A percentile compares a stretch with the other conserved stretches of the same genome.
Evolutionary conservation across 805 yeast genomes (phyloP).

Genomic region (Monosporozyma servazzii): DNA sequence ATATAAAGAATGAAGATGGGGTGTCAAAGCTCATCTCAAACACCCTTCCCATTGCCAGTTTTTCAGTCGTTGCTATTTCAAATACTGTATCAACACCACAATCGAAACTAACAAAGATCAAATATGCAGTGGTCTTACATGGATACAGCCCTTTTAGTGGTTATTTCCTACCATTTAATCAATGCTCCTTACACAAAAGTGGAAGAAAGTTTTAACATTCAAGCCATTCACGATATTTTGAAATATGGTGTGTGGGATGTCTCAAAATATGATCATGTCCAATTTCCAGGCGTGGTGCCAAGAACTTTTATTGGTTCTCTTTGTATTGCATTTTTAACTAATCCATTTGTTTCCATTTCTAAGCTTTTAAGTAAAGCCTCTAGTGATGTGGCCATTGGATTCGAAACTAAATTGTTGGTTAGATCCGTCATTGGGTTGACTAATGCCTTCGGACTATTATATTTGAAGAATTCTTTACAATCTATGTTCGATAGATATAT

Average conservation of each 20-base stretch:
- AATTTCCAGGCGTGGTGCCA: conserved; percentile 86
- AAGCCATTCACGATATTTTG: conserved; percentile 77
- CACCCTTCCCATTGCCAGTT: neutral
- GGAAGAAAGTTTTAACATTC: conserved; percentile 86
- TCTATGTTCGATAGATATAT: conserved; percentile 10
- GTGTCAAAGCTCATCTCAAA: neutral
- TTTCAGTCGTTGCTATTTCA: no score
- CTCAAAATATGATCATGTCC: conserved; percentile 55
- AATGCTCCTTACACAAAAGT: conserved; percentile 82
- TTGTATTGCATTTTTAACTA: conserved; percentile 39
- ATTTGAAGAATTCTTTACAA: conserved; percentile 38
- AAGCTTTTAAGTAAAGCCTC: conserved; percentile 2
- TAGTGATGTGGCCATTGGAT: conserved; percentile 29
- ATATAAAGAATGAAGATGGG: neutral
- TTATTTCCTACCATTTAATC: conserved; percentile 41
- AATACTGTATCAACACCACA: neutral
- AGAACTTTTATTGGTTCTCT: conserved; percentile 72
- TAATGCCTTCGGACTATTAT: conserved; percentile 46
- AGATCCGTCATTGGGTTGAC: conserved; percentile 55
- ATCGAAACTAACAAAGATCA: neutral
- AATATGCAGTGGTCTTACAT: conserved; percentile 21
- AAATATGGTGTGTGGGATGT: conserved; percentile 44
- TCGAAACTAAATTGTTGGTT: conserved; percentile 43
- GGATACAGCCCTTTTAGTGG: conserved; percentile 34
- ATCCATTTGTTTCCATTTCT: conserved; percentile 27